Percentiles rank a stretch among this genome's conserved stretches.
phyloP scores from a whole-genome alignment of 1,139 yeast species.

The Debaryomyces udenii region DNA sequence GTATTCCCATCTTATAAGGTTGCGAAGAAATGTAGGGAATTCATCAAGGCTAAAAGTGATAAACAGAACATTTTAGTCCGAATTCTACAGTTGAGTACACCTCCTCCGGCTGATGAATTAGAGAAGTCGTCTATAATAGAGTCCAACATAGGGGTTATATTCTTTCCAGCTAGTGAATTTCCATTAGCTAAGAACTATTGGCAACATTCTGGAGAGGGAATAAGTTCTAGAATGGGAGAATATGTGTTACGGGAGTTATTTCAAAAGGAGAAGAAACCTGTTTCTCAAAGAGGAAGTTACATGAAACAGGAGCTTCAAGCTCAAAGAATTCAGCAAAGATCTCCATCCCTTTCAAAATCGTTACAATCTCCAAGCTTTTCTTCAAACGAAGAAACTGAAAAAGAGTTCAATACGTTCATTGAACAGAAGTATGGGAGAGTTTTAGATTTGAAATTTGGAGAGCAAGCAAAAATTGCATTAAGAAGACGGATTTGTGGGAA shows the following conservation, averaged over 20 bases:
- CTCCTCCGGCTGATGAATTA: conserved; percentile 61
- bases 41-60: conserved; percentile 50
- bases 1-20: conserved; percentile 76
- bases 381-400: conserved; percentile 37
- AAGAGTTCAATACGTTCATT: conserved; percentile 69
- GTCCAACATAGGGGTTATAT: conserved; percentile 73
- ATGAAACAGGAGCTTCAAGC: conserved; percentile 44
- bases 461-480: conserved; percentile 74
- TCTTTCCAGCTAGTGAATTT: conserved; percentile 62
- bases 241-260: conserved; percentile 70
- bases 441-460: conserved; percentile 73
- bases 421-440: conserved; percentile 93
- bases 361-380: conserved; percentile 23
- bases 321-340: conserved; percentile 36
- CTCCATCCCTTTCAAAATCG: conserved; percentile 34
- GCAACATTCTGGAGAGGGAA: conserved; percentile 97
- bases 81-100: conserved; percentile 77
- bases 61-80: conserved; percentile 44
- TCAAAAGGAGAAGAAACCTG: conserved; percentile 24
- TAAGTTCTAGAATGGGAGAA: conserved; percentile 87
- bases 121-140: conserved; percentile 63
- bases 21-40: conserved; percentile 86
- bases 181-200: conserved; percentile 81
- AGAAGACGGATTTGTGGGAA: conserved; percentile 76
- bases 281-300: conserved; percentile 17